Evolutionary conservation across 2,329 filamentous ascomycete species (phyloP).

Genomic region (Cytospora chrysosperma): DNA sequence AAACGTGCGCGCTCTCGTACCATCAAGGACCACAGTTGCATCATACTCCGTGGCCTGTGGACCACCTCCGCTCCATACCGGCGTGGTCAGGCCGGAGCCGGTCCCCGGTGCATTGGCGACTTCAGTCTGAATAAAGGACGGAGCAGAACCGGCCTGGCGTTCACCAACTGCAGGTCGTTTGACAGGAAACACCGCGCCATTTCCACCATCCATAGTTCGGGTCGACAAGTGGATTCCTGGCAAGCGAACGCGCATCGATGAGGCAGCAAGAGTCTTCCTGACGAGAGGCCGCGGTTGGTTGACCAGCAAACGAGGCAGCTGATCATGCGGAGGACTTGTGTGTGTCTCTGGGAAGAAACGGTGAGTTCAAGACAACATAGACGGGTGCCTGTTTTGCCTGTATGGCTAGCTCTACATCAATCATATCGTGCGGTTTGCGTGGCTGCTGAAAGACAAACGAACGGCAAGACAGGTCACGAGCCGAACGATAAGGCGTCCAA

Average conservation of each 20-base stretch:
- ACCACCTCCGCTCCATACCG: not conserved
- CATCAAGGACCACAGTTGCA: not conserved
- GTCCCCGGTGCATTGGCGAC: not conserved
- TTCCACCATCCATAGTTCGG: not conserved
- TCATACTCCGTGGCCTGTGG: not conserved
- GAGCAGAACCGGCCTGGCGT: not conserved
- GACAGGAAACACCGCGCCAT: not conserved
- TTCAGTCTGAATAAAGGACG: not conserved
- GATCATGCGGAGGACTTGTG: not conserved
- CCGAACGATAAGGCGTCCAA: not conserved
- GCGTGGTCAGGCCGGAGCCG: not conserved
- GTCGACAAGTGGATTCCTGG: not conserved
- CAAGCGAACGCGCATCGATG: conserved; percentile 5
- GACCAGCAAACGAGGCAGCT: not conserved
- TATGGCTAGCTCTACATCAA: no score
- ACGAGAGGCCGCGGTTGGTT: no score
- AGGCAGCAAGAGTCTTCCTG: not conserved
- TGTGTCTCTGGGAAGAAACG: not conserved
- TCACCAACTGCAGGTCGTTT: not conserved
- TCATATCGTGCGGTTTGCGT: not conserved
- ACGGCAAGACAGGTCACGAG: not conserved
- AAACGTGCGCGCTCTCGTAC: not conserved
- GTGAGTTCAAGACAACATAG: not conserved
- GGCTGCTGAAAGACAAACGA: not conserved
- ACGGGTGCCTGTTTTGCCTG: not conserved